Conservation (phyloP, 2,329 filamentous ascomycete genomes). For the Aspergillus tanneri region DNA sequence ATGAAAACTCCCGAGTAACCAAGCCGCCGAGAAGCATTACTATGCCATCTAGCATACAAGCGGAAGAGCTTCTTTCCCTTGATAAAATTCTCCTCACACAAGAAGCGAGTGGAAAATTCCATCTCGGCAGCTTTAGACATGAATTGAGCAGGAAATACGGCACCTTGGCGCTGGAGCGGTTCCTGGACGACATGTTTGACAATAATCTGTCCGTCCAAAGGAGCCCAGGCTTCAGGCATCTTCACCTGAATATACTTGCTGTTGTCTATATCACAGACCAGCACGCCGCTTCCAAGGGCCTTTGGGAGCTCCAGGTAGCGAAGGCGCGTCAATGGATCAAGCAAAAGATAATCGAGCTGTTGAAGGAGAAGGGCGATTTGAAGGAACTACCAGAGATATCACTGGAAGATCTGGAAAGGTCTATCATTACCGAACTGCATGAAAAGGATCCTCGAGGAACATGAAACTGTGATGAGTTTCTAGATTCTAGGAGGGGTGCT, state of each 20-base stretch:
- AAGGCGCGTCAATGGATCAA: background rate
- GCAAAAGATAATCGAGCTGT: background rate
- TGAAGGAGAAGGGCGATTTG: background rate
- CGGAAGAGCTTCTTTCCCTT: too few species aligned
- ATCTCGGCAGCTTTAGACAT: background rate
- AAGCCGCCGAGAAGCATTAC: too few species aligned
- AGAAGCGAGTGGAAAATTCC: background rate
- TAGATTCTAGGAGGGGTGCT: too few species aligned
- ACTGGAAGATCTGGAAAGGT: background rate
- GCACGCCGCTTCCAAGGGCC: background rate
- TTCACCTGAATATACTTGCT: background rate
- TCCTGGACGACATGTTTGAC: background rate
- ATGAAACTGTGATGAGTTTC: too few species aligned
- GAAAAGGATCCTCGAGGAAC: too few species aligned
- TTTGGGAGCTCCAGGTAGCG: slow-evolving; percentile 1
- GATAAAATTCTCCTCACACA: background rate
- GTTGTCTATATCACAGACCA: background rate
- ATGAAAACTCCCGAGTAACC: too few species aligned
- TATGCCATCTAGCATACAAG: too few species aligned
- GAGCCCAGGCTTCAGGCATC: background rate
- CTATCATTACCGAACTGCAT: background rate
- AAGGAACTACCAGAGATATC: background rate
- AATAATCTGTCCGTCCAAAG: background rate
- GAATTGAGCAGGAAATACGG: background rate
- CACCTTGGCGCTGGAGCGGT: background rate